Percentiles rank a stretch among this genome's conserved stretches.
These are phyloP conservation scores for Solanum hybrid DNA, from an alignment of 305 asterid genomes.

Conservation along the genomic window DNA sequence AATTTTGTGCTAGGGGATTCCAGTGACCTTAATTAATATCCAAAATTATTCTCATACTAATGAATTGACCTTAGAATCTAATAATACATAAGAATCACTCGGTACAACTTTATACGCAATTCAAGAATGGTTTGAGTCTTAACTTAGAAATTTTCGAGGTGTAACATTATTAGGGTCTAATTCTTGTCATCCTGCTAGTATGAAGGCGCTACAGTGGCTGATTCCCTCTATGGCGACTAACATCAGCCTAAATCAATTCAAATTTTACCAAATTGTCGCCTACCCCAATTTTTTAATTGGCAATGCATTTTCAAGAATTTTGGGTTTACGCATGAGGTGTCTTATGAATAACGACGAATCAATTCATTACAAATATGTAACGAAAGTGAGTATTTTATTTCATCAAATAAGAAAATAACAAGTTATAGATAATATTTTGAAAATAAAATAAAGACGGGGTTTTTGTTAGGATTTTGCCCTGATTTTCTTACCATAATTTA, in stretches of 20 bases:
- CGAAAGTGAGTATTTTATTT: not conserved
- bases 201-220: not conserved
- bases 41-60: not conserved
- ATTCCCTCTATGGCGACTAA: not conserved
- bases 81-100: not conserved
- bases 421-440: not conserved
- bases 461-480: too few species aligned
- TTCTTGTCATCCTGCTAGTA: not conserved
- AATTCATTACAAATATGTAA: too few species aligned
- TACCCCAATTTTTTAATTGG: not conserved
- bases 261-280: not conserved
- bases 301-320: not conserved
- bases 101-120: too few species aligned
- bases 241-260: not conserved
- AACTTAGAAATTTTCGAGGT: not conserved
- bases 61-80: not conserved
- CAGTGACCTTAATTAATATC: not conserved
- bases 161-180: not conserved
- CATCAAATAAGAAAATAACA: not conserved
- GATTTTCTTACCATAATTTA: too few species aligned
- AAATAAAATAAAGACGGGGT: not conserved
- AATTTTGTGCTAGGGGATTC: not conserved
- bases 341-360: not conserved
- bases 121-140: not conserved
- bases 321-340: not conserved